phyloP scores from a whole-genome alignment of 2,329 filamentous ascomycete species.

The Rhytidhysteron rufulum region DNA sequence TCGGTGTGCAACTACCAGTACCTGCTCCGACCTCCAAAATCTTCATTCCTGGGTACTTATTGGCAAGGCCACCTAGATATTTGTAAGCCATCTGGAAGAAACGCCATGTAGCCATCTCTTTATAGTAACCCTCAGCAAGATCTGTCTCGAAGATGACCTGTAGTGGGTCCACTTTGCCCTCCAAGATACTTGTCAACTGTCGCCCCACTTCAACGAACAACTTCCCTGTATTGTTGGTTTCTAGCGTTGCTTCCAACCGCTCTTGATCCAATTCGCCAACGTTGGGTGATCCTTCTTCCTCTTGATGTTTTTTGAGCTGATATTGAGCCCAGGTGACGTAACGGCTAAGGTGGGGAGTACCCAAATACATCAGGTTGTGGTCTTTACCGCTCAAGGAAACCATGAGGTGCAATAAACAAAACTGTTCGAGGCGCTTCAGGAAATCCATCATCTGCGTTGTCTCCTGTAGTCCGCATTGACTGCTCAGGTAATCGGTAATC shows the following conservation, averaged over 20 bases:
- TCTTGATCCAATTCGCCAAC: not conserved
- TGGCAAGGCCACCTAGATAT: conserved; percentile 2
- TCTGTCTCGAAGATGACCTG: conserved; percentile 2
- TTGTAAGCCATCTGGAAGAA: conserved; percentile 2
- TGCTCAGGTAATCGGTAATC: not conserved
- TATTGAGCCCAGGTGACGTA: not conserved
- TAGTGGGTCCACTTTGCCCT: conserved; percentile 3
- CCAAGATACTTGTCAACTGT: conserved; percentile 1
- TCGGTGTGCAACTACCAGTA: conserved; percentile 12
- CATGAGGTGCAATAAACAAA: not conserved
- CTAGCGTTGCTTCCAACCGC: not conserved
- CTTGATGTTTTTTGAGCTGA: not conserved
- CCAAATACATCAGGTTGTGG: not conserved
- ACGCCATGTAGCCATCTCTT: conserved; percentile 4
- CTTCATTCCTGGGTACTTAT: conserved; percentile 7
- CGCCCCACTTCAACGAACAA: not conserved
- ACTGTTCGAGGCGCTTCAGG: not conserved
- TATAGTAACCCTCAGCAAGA: conserved; percentile 3
- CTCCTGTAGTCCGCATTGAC: not conserved
- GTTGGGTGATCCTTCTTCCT: not conserved
- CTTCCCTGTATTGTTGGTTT: not conserved
- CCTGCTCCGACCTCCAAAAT: conserved; percentile 18
- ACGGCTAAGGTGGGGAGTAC: not conserved
- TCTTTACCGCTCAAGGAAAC: not conserved
- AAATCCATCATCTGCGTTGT: not conserved